Evolutionary conservation across 257 asterid genomes (phyloP).

Genomic region (Jacaranda copaia): DNA sequence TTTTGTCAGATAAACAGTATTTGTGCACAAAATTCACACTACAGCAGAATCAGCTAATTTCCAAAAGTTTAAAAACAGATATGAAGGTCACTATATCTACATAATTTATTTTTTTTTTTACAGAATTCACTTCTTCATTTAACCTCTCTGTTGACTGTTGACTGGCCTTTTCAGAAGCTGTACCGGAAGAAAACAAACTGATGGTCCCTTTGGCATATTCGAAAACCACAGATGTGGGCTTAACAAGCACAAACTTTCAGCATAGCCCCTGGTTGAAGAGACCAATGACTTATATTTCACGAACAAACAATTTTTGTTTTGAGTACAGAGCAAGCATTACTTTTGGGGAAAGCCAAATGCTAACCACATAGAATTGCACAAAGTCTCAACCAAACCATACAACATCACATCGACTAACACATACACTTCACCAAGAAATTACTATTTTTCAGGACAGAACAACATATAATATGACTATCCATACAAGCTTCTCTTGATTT

Average conservation of each 20-base stretch:
- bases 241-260: neutral
- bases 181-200: neutral
- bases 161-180: neutral
- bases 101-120: neutral
- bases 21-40: neutral
- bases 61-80: neutral
- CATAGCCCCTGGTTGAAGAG: neutral
- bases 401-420: neutral
- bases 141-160: neutral
- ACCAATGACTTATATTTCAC: slow-evolving; percentile 2
- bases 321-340: neutral
- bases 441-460: neutral
- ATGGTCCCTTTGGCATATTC: neutral
- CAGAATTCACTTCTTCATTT: neutral
- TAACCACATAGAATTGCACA: neutral
- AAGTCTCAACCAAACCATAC: neutral
- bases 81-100: neutral
- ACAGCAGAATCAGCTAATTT: neutral
- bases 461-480: neutral
- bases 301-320: neutral
- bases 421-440: neutral
- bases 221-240: neutral
- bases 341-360: neutral
- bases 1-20: neutral
- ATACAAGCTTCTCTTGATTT: slow-evolving; percentile 24